phyloP scores from a whole-genome alignment of 2,329 filamentous ascomycete genomes.

The Didymella glomerata region DNA sequence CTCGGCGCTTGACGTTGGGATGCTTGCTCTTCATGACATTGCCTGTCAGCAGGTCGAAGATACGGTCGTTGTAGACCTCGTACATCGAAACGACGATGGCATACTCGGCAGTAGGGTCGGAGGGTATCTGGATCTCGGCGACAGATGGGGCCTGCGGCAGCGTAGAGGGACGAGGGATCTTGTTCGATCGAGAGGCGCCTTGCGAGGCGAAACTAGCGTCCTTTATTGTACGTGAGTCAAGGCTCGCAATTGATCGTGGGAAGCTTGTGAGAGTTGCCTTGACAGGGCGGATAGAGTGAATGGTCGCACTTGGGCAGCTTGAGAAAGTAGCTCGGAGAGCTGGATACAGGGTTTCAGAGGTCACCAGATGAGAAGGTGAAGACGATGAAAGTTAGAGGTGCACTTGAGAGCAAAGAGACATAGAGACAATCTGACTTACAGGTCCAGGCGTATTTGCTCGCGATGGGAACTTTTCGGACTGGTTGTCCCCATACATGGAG shows the following conservation, averaged over 20 bases:
- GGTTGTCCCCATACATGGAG: conserved; percentile 74
- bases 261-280: conserved; percentile 35
- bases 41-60: conserved; percentile 86
- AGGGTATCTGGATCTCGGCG: conserved; percentile 70
- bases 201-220: conserved; percentile 66
- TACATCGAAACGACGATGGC: conserved; percentile 96
- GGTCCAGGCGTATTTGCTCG: conserved; percentile 58
- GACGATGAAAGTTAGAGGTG: conserved; percentile 24
- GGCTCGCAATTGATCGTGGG: conserved; percentile 39
- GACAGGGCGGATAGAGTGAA: conserved; percentile 46
- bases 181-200: conserved; percentile 61
- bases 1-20: conserved; percentile 69
- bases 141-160: conserved; percentile 80
- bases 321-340: conserved; percentile 31
- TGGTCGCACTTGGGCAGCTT: conserved; percentile 23
- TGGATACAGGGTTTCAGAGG: conserved; percentile 34
- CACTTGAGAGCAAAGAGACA: conserved; percentile 17
- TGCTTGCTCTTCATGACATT: conserved; percentile 65
- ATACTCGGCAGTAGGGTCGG: conserved; percentile 78
- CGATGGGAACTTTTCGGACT: conserved; percentile 60
- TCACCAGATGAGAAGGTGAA: conserved; percentile 20
- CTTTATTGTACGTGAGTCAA: conserved; percentile 52
- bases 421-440: conserved; percentile 44
- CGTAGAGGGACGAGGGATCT: conserved; percentile 73
- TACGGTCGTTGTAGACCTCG: conserved; percentile 98